Base-by-base conservation (phyloP, 148 eudicot species). In the Vaccinium darrowii region DNA sequence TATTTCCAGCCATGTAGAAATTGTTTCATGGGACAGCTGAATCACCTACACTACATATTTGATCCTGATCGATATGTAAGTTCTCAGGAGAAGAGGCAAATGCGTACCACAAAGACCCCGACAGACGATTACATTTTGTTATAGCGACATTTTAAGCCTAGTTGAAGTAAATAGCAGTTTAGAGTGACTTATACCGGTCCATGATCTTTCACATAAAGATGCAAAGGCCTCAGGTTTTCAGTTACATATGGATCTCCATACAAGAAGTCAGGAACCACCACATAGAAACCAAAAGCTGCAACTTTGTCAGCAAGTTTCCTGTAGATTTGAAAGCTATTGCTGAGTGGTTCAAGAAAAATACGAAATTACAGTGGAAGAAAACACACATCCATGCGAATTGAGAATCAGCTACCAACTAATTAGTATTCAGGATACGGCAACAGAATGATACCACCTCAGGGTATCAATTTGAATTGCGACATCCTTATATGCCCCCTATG, bases 231-330 rank as follows among this genome's bases (percentile, higher is more conserved):
- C 76, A 81, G 60, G 80, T 87, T 84, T 13, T 88, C 87, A 81
- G 91, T 87, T 43, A 43, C 63, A 73, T 33, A 87, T 7, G 94
- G 94, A 25, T 94, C 95, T 49, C 93, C 98, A 56, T 87, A 88
- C 43, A 93, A 79, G 84, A 93, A 92, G 85, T 94, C 95, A 1
- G 98, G 98, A 33, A 89, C 98, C 71, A 94, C 91, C 27, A 90
- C 93, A 84, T 85, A 93, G 88, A 86, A 94, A 57, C 98, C 98
- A 81, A 90, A 88, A 76, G 83, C 88, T 12, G 92, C 93, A 58
- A 92, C 93, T 91, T 92, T 92, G 74, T 94, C 98, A 16, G 98
- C 93, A 53, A 93, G 87, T 83, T 90, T 92, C 91, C 96, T 93
- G 60, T 57, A 75, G 33, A 36, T 78, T 49, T 63, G 16, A 30